Evolutionary conservation across 2,329 filamentous ascomycete genomes (phyloP).

Genomic region (Dactylonectria estremocensis): DNA sequence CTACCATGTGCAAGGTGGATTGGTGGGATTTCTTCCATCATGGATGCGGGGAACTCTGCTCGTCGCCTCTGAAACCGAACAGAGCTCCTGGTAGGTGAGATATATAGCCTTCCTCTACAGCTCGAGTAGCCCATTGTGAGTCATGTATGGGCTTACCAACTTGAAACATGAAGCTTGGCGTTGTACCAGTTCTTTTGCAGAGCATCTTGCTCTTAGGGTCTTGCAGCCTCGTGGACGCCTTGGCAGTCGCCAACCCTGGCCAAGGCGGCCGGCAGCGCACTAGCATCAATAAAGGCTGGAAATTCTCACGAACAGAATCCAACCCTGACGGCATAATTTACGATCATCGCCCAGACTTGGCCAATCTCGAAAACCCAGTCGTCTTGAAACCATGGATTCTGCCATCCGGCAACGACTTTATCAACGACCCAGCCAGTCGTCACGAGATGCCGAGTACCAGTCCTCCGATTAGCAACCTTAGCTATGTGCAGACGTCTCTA

Average conservation of each 20-base stretch:
- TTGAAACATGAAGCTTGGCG: neutral
- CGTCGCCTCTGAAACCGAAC: neutral
- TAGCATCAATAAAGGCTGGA: neutral
- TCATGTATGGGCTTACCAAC: neutral
- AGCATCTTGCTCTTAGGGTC: neutral
- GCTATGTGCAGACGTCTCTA: slow-evolving; percentile 53
- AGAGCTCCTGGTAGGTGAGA: neutral
- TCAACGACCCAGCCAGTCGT: slow-evolving; percentile 47
- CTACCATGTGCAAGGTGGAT: neutral
- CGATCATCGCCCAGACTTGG: slow-evolving; percentile 42
- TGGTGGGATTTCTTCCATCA: neutral
- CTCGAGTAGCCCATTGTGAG: neutral
- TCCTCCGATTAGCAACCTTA: slow-evolving; percentile 50
- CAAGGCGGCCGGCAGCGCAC: neutral
- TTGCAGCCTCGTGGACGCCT: neutral
- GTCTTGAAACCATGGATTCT: slow-evolving; percentile 59
- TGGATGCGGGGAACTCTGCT: neutral
- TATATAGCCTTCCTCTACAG: neutral
- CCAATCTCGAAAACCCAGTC: slow-evolving; percentile 27
- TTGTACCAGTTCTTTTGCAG: neutral
- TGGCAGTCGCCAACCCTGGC: neutral
- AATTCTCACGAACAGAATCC: neutral
- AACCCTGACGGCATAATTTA: slow-evolving; percentile 55
- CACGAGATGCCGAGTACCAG: slow-evolving; percentile 49
- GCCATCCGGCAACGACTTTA: slow-evolving; percentile 59